These are phyloP conservation scores for Sherardia arvensis DNA, from an alignment of 257 asterid species.

Conservation along the genomic window DNA sequence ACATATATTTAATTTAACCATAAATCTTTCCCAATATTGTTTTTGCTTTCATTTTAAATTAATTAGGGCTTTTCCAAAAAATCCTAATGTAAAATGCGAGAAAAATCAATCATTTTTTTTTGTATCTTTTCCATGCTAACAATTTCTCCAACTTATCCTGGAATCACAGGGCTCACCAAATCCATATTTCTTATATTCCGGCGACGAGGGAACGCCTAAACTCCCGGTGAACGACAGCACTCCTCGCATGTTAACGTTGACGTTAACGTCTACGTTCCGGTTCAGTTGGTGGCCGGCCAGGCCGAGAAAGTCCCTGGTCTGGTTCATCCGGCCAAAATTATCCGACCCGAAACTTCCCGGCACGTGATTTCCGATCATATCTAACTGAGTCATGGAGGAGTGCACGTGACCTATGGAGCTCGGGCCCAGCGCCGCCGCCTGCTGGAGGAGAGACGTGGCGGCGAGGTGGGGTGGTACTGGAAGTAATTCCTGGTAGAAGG, in stretches of 20 bases:
- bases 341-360: constrained; percentile 14
- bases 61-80: too few relatives aligned
- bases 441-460: constrained; percentile 70
- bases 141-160: neutral
- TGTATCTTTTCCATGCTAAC: neutral
- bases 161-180: neutral
- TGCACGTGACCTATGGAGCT: constrained; percentile 24
- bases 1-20: too few relatives aligned
- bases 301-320: constrained; percentile 82
- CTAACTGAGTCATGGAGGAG: constrained; percentile 60
- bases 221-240: constrained; percentile 33
- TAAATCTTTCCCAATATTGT: too few relatives aligned
- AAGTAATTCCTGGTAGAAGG: constrained; percentile 27
- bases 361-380: constrained; percentile 18
- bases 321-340: constrained; percentile 18
- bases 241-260: constrained; percentile 23
- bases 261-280: constrained; percentile 15
- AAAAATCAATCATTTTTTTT: neutral
- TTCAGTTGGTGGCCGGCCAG: constrained; percentile 26
- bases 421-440: constrained; percentile 48
- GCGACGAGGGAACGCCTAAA: constrained; percentile 11
- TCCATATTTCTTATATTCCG: neutral
- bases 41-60: too few relatives aligned
- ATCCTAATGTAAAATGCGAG: neutral
- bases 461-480: constrained; percentile 29